Conservation (phyloP, 2,329 filamentous ascomycete species). For the Fusarium poae region DNA sequence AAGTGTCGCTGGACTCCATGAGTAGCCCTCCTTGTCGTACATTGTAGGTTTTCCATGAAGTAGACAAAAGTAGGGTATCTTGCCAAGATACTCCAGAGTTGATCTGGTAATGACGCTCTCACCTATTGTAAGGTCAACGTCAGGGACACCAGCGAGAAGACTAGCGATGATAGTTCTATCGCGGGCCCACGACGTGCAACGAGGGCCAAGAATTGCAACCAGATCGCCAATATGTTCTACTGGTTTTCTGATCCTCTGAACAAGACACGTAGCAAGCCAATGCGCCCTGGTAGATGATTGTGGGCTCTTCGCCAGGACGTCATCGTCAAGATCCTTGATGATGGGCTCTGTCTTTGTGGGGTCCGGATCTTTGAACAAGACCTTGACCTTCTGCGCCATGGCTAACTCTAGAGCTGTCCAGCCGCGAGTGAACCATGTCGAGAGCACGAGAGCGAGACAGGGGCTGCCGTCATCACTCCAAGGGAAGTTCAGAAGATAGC, state of each 20-base stretch:
- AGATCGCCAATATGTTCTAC: background rate
- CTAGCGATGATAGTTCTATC: background rate
- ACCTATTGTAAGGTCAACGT: background rate
- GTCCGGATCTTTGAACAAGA: background rate
- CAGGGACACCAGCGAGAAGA: background rate
- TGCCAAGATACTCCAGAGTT: background rate
- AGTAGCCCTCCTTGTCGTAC: background rate
- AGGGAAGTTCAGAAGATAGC: background rate
- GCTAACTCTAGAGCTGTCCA: background rate
- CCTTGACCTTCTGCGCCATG: background rate
- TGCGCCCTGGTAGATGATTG: background rate
- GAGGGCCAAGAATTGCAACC: background rate
- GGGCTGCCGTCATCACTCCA: background rate
- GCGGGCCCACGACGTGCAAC: background rate
- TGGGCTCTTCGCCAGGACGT: background rate
- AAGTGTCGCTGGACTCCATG: background rate
- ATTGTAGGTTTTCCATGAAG: background rate
- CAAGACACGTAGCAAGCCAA: background rate
- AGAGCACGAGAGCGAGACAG: background rate
- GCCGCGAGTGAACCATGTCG: background rate
- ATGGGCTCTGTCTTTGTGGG: background rate
- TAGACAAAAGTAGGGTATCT: background rate
- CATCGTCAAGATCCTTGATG: background rate
- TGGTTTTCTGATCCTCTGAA: background rate
- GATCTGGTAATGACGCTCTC: background rate